Evolutionary conservation across 148 eudicot genomes (phyloP).

Genomic region (Persicaria tinctoria): DNA sequence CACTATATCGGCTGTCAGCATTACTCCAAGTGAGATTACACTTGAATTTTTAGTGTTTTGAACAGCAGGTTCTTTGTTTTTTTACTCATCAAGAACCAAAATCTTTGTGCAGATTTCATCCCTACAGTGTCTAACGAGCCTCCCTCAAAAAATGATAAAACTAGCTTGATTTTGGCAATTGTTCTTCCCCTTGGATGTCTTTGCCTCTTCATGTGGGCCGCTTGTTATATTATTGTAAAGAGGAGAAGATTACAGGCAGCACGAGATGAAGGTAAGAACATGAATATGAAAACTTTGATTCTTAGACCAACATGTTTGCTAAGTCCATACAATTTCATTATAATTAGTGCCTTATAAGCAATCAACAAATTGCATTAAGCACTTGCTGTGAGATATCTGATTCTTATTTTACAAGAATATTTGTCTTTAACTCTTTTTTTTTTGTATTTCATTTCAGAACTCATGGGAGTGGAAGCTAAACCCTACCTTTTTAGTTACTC

Average conservation of each 20-base stretch:
- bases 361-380: too few species aligned
- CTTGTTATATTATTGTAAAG: constrained; percentile 30
- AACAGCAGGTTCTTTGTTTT: neutral
- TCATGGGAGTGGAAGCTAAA: constrained; percentile 54
- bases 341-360: too few species aligned
- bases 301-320: too few species aligned
- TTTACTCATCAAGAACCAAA: neutral
- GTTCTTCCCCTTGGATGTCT: constrained; percentile 38
- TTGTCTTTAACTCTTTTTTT: too few species aligned
- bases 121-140: constrained; percentile 49
- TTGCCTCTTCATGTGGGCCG: constrained; percentile 32
- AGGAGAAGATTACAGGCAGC: constrained; percentile 27
- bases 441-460: constrained; percentile 28
- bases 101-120: constrained; percentile 41
- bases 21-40: constrained; percentile 43
- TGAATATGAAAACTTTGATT: neutral
- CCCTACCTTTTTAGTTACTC: constrained; percentile 52
- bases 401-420: too few species aligned
- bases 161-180: constrained; percentile 62
- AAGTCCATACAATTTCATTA: too few species aligned
- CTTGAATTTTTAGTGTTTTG: neutral
- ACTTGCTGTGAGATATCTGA: too few species aligned
- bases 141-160: constrained; percentile 30
- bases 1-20: constrained; percentile 71
- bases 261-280: constrained; percentile 56